These are phyloP conservation scores for Emergomyces orientalis DNA, from an alignment of 2,329 filamentous ascomycete genomes.

Conservation along the genomic window DNA sequence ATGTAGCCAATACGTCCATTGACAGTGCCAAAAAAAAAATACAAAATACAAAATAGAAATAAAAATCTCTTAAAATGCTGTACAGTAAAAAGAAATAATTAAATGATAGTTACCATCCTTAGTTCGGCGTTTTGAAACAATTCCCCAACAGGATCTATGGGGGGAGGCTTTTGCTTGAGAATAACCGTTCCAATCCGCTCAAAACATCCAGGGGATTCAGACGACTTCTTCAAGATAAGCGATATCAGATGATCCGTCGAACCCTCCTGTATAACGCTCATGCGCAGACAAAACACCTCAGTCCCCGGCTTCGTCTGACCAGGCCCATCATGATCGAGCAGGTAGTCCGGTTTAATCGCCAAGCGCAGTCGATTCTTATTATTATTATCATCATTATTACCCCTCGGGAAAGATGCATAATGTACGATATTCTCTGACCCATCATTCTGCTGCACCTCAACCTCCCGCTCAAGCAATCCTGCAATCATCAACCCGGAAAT, in stretches of 20 bases:
- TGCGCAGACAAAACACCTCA: conserved; percentile 1
- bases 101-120: neutral
- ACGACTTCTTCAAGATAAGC: neutral
- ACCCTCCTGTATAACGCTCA: conserved; percentile 1
- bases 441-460: neutral
- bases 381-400: neutral
- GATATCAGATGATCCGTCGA: conserved; percentile 3
- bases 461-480: neutral
- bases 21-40: neutral
- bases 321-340: neutral
- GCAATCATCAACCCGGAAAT: neutral
- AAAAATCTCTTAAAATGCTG: neutral
- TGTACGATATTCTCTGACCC: neutral
- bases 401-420: neutral
- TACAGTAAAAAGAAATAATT: neutral
- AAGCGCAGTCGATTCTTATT: neutral
- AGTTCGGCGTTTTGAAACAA: neutral
- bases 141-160: conserved; percentile 3
- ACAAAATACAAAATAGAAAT: no score
- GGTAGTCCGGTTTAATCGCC: neutral
- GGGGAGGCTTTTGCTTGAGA: neutral
- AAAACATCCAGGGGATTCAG: neutral
- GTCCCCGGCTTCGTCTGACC: neutral
- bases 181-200: conserved; percentile 1
- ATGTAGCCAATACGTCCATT: neutral